Evolutionary conservation across 1,284 basidiomycete genomes (phyloP).

Genomic region (Anthracocystis panici-leucophaei): DNA sequence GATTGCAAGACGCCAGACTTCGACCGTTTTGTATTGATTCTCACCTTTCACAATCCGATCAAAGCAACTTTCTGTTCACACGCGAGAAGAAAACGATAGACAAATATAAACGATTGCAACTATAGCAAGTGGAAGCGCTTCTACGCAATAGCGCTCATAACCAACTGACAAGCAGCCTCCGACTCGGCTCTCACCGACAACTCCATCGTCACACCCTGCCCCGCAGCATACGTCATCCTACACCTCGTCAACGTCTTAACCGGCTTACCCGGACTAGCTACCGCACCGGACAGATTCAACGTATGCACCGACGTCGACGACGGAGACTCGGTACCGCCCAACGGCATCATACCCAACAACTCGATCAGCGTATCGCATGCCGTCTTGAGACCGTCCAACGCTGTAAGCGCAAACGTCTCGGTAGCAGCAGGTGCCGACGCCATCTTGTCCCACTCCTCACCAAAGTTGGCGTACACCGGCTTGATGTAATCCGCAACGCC

Average conservation of each 20-base stretch:
- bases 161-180: conserved; percentile 84
- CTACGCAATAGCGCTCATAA: conserved; percentile 83
- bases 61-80: neutral
- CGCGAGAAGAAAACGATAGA: too few relatives aligned
- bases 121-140: too few relatives aligned
- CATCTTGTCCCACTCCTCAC: conserved; percentile 93
- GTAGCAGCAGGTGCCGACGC: conserved; percentile 74
- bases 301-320: conserved; percentile 90
- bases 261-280: conserved; percentile 82
- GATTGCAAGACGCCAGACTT: conserved; percentile 34
- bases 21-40: conserved; percentile 32
- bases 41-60: neutral
- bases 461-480: conserved; percentile 90
- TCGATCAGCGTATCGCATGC: conserved; percentile 93
- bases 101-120: conserved; percentile 2
- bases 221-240: conserved; percentile 92
- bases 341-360: conserved; percentile 94
- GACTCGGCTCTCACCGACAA: conserved; percentile 91
- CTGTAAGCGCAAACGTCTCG: conserved; percentile 93
- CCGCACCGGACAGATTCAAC: conserved; percentile 88
- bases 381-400: conserved; percentile 87
- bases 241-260: conserved; percentile 91
- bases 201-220: conserved; percentile 94
- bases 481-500: conserved; percentile 92
- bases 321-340: conserved; percentile 74